Conservation (phyloP, 352 stramenopile genomes). For the Saprolegnia diclina region DNA sequence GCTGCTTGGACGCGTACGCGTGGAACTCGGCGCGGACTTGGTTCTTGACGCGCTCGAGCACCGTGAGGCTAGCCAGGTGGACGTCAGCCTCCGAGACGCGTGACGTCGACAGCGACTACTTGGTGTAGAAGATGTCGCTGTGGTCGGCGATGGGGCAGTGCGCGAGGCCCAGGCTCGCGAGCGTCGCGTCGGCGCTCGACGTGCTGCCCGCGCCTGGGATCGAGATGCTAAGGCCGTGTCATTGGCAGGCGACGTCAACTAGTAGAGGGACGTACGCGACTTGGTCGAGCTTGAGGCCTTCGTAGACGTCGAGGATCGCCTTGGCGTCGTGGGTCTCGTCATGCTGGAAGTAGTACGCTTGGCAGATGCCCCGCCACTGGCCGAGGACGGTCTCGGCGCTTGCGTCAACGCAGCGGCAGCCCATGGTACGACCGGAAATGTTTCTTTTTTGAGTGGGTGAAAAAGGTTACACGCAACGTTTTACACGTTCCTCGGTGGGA, state of each 20-base stretch:
- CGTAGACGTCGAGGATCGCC: conserved; percentile 16
- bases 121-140: conserved; percentile 9
- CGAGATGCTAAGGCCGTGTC: neutral
- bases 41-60: conserved; percentile 16
- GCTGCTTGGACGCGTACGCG: neutral
- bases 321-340: conserved; percentile 6
- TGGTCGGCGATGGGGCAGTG: conserved; percentile 4
- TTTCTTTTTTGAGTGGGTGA: conserved; percentile 12
- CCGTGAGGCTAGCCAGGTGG: neutral
- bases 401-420: conserved; percentile 7
- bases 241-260: neutral
- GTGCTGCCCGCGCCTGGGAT: neutral
- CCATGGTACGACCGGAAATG: neutral
- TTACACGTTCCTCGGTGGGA: no score
- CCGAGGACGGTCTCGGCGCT: neutral
- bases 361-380: conserved; percentile 11
- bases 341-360: conserved; percentile 24
- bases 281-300: conserved; percentile 14
- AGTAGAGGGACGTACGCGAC: neutral
- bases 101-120: neutral
- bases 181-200: neutral
- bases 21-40: conserved; percentile 18
- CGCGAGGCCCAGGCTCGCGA: neutral
- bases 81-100: neutral
- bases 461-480: no score